phyloP scores from a whole-genome alignment of 805 yeast genomes.

The Candida suzukii region DNA sequence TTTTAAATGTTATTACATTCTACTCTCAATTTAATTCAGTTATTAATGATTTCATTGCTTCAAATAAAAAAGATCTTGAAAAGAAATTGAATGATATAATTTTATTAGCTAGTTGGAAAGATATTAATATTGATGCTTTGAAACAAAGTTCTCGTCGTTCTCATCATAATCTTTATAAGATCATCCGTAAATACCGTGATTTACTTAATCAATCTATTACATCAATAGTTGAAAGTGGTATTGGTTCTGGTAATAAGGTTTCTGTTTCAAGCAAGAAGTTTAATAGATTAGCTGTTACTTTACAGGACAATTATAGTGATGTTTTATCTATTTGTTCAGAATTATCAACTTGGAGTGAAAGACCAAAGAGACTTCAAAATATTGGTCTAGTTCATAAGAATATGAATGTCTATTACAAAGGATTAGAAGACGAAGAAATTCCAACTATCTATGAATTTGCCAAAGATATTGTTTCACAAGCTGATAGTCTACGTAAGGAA shows the following conservation, averaged over 20 bases:
- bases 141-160: slow-evolving; percentile 91
- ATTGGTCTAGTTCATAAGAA: slow-evolving; percentile 43
- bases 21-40: slow-evolving; percentile 57
- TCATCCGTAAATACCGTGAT: slow-evolving; percentile 74
- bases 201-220: slow-evolving; percentile 46
- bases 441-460: slow-evolving; percentile 54
- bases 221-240: slow-evolving; percentile 53
- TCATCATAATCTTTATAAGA: slow-evolving; percentile 75
- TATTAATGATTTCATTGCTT: slow-evolving; percentile 38
- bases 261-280: slow-evolving; percentile 1
- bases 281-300: neutral
- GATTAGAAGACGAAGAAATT: slow-evolving; percentile 25
- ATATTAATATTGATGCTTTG: slow-evolving; percentile 86
- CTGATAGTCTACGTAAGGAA: slow-evolving; percentile 59
- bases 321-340: slow-evolving; percentile 19
- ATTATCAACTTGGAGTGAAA: slow-evolving; percentile 42
- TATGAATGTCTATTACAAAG: slow-evolving; percentile 41
- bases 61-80: slow-evolving; percentile 49
- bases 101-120: slow-evolving; percentile 93
- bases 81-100: slow-evolving; percentile 83
- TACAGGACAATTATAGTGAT: slow-evolving; percentile 2
- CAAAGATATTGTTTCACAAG: slow-evolving; percentile 43
- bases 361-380: slow-evolving; percentile 53
- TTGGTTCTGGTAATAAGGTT: slow-evolving; percentile 16
- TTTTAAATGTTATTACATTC: slow-evolving; percentile 53